A percentile compares a stretch with the other conserved stretches of the same genome.
Conservation (phyloP, 495 filamentous ascomycete species). For the Podospora didyma region DNA sequence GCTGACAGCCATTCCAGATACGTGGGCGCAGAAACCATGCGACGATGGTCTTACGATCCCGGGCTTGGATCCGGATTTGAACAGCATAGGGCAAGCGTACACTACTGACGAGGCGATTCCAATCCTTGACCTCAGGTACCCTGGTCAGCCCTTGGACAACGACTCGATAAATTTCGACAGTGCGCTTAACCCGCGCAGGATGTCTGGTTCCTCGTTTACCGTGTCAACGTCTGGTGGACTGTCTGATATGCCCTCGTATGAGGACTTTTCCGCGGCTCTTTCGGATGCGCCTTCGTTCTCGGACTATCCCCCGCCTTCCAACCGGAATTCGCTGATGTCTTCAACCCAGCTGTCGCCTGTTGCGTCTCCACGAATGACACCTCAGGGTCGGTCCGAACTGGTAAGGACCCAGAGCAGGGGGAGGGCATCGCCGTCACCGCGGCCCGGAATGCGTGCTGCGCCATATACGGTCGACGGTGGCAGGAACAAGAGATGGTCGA, state of each 20-base stretch:
- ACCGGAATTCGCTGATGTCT: constrained; percentile 55
- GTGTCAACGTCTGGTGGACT: constrained; percentile 54
- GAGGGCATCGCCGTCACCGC: constrained; percentile 61
- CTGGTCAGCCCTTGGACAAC: constrained; percentile 34
- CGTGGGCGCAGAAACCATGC: constrained; percentile 48
- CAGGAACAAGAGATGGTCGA: constrained; percentile 69
- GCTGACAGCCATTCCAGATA: constrained; percentile 37
- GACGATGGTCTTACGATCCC: constrained; percentile 46
- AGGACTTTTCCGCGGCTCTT: constrained; percentile 54
- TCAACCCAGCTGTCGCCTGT: constrained; percentile 56
- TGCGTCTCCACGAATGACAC: constrained; percentile 56
- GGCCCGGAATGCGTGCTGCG: constrained; percentile 57
- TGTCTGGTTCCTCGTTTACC: constrained; percentile 57
- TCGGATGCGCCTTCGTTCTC: constrained; percentile 55
- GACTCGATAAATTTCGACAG: constrained; percentile 39
- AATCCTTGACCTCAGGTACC: constrained; percentile 48
- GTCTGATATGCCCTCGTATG: constrained; percentile 56
- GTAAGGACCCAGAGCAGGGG: constrained; percentile 57
- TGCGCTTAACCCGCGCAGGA: constrained; percentile 43
- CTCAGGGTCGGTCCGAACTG: constrained; percentile 51
- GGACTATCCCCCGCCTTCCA: constrained; percentile 54
- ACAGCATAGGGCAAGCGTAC: constrained; percentile 51
- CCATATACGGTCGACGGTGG: constrained; percentile 59
- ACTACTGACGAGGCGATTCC: constrained; percentile 54
- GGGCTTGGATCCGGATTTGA: constrained; percentile 44